Evolutionary conservation across 371 early-diverging fungal species (phyloP).

Genomic region (Mortierella sp.): DNA sequence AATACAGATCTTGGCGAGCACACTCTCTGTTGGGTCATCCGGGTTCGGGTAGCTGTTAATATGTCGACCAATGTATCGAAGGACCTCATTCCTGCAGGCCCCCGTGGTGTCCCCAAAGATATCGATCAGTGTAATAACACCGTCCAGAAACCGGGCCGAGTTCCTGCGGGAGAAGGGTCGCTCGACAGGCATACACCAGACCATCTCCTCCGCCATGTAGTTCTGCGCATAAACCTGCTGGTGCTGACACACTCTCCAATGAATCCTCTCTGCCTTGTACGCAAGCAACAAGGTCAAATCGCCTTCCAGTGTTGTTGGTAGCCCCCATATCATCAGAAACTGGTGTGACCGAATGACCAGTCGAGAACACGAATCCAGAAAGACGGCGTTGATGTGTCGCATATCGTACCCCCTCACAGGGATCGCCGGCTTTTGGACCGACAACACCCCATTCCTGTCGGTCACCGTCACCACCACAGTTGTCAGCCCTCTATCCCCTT

Average conservation of each 20-base stretch:
- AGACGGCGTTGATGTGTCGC: constrained; percentile 7
- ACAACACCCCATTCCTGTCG: not conserved
- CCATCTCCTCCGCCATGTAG: constrained; percentile 12
- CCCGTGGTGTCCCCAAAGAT: constrained; percentile 10
- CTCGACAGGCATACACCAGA: constrained; percentile 13
- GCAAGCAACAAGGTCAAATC: constrained; percentile 16
- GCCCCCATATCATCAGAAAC: constrained; percentile 19
- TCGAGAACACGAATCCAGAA: constrained; percentile 11
- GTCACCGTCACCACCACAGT: not conserved
- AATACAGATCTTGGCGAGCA: constrained; percentile 14
- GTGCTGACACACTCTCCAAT: not conserved
- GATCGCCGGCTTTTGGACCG: constrained; percentile 1
- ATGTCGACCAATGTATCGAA: constrained; percentile 23
- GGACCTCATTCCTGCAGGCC: constrained; percentile 6
- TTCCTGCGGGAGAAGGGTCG: constrained; percentile 5
- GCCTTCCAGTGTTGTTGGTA: constrained; percentile 23
- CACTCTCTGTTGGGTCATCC: not conserved
- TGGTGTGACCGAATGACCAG: constrained; percentile 24
- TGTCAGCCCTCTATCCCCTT: not conserved
- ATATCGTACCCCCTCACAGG: constrained; percentile 8
- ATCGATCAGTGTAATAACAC: constrained; percentile 12
- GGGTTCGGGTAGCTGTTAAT: constrained; percentile 28
- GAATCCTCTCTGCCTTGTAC: constrained; percentile 7
- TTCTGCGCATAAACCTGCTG: constrained; percentile 6
- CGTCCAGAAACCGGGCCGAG: constrained; percentile 7